These are phyloP conservation scores for Salix udensis DNA, from an alignment of 345 rosid genomes.

Conservation along the genomic window DNA sequence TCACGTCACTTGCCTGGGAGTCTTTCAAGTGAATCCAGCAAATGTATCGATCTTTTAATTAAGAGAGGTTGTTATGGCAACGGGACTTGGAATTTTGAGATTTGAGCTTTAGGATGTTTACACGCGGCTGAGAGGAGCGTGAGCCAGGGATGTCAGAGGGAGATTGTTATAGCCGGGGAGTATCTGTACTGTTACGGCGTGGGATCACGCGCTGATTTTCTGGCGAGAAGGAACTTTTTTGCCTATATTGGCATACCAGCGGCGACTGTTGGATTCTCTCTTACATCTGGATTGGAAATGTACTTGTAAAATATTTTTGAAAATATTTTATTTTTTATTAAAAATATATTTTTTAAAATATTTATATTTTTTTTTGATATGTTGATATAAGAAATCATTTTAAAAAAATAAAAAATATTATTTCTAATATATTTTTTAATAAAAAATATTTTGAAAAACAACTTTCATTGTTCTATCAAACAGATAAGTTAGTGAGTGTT, in stretches of 20 bases:
- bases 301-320: too few species aligned
- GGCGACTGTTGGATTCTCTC: not conserved
- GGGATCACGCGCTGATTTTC: not conserved
- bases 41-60: not conserved
- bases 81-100: not conserved
- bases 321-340: too few species aligned
- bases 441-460: too few species aligned
- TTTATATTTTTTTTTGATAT: too few species aligned
- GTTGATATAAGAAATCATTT: too few species aligned
- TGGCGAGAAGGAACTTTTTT: not conserved
- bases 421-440: too few species aligned
- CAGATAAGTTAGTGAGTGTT: too few species aligned
- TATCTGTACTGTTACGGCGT: not conserved
- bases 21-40: not conserved
- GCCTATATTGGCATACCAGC: not conserved
- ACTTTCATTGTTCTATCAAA: accelerated
- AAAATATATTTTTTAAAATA: too few species aligned
- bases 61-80: not conserved
- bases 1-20: slow-evolving; percentile 1
- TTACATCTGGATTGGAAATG: too few species aligned
- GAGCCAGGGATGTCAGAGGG: not conserved
- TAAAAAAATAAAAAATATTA: too few species aligned
- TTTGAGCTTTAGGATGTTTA: not conserved
- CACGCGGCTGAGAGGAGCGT: not conserved
- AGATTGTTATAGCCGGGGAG: not conserved